A percentile compares a stretch with the other conserved stretches of the same genome.
Conservation (phyloP, 441 rosid species). For the Lagerstroemia fauriei region DNA sequence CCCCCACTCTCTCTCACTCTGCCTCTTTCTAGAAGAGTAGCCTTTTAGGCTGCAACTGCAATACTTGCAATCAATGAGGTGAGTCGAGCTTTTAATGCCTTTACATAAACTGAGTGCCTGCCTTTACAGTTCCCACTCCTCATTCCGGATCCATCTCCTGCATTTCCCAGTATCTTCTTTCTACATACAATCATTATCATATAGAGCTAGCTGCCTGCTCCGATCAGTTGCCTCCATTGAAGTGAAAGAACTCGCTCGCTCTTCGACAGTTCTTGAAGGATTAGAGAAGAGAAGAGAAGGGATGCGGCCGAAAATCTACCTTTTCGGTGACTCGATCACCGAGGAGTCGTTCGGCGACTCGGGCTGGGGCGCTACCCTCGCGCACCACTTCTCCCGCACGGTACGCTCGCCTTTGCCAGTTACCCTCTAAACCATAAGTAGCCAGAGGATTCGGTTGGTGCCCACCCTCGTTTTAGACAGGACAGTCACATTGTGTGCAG, state of each 20-base stretch:
- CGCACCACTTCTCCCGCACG: constrained; percentile 58
- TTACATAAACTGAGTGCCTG: not conserved
- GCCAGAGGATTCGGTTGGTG: too few relatives aligned
- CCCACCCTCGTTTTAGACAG: too few relatives aligned
- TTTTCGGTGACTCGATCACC: constrained; percentile 71
- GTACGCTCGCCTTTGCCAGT: constrained; percentile 23
- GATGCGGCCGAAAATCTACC: constrained; percentile 55
- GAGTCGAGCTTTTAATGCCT: not conserved
- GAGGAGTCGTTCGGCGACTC: constrained; percentile 51
- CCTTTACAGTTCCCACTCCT: too few relatives aligned
- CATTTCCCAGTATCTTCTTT: too few relatives aligned
- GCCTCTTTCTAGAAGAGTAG: not conserved
- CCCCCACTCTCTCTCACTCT: not conserved
- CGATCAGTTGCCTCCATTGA: too few relatives aligned
- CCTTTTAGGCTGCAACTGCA: not conserved
- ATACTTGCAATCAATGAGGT: not conserved
- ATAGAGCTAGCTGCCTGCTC: too few relatives aligned
- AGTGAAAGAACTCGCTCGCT: not conserved
- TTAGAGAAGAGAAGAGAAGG: not conserved
- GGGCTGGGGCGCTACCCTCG: constrained; percentile 63
- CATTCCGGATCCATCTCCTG: too few relatives aligned
- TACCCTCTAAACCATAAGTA: too few relatives aligned
- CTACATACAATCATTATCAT: too few relatives aligned
- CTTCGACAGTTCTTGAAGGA: not conserved
- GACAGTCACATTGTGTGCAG: not conserved